These are phyloP conservation scores for Neurospora sp. DNA, from an alignment of 495 filamentous ascomycete genomes.

Conservation along the genomic window DNA sequence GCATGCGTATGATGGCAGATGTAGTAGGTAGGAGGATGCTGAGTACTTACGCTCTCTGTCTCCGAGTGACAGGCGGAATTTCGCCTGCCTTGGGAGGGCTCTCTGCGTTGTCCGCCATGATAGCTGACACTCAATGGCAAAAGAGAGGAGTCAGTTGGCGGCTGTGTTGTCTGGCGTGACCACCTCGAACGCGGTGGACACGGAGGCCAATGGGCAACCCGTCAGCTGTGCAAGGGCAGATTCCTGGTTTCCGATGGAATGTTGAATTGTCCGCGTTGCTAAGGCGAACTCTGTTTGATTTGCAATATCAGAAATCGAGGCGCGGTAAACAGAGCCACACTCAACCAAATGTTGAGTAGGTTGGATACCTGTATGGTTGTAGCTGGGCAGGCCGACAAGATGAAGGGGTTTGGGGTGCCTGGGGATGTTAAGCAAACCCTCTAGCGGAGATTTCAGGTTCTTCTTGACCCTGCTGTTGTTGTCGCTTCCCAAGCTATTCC, in stretches of 20 bases:
- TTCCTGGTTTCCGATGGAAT: neutral
- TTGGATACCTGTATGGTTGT: neutral
- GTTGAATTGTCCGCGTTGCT: neutral
- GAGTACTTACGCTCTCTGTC: constrained; percentile 14
- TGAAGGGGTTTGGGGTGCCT: neutral
- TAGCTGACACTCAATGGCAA: neutral
- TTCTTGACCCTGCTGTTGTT: neutral
- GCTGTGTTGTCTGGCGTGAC: neutral
- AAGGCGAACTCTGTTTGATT: neutral
- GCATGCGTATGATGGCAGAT: neutral
- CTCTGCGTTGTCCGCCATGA: neutral
- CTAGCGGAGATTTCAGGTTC: neutral
- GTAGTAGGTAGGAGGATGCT: neutral
- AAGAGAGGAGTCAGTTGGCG: neutral
- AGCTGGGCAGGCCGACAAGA: neutral
- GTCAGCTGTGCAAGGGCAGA: neutral
- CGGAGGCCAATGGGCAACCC: neutral
- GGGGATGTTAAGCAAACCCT: neutral
- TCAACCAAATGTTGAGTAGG: neutral
- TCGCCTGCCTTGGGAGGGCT: neutral
- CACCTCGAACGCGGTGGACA: neutral
- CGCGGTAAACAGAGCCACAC: neutral
- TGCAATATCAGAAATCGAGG: neutral
- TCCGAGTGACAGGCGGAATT: neutral
- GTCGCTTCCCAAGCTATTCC: neutral